These are phyloP conservation scores for Irpex rosettiformis DNA, from an alignment of 1,284 basidiomycete genomes.

Conservation along the genomic window DNA sequence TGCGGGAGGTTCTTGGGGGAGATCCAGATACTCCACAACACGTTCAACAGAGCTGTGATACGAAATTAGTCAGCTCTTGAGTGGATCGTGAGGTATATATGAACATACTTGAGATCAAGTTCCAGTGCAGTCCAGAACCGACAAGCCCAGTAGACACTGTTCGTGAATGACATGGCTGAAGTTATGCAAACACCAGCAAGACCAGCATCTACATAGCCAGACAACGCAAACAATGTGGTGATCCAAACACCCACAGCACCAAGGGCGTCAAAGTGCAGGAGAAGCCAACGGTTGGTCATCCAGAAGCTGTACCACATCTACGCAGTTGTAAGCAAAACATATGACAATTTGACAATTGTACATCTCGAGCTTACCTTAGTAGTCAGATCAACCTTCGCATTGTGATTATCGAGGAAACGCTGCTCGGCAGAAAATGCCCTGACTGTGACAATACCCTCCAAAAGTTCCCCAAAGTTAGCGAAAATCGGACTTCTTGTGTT, in stretches of 20 bases:
- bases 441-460: conserved; percentile 82
- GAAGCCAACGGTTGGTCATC: conserved; percentile 81
- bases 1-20: conserved; percentile 81
- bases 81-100: background rate
- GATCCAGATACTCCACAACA: conserved; percentile 82
- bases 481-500: conserved; percentile 71
- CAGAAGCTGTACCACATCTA: conserved; percentile 77
- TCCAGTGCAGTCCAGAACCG: conserved; percentile 59
- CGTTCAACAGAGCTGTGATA: conserved; percentile 74
- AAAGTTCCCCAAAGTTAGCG: conserved; percentile 75
- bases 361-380: conserved; percentile 44
- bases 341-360: background rate
- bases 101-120: conserved; percentile 61
- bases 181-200: conserved; percentile 86
- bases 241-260: conserved; percentile 62
- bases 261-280: conserved; percentile 74
- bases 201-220: conserved; percentile 67
- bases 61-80: background rate
- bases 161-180: conserved; percentile 63
- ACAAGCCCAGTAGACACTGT: conserved; percentile 67
- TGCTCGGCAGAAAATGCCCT: conserved; percentile 85
- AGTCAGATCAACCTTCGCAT: conserved; percentile 60
- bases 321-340: background rate
- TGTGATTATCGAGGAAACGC: conserved; percentile 74
- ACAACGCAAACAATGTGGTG: conserved; percentile 75